Evolutionary conservation across 768 basidiomycete genomes (phyloP), one percentile per base, ranked within the genome.

Genomic region (Agaricus subrufescens): DNA sequence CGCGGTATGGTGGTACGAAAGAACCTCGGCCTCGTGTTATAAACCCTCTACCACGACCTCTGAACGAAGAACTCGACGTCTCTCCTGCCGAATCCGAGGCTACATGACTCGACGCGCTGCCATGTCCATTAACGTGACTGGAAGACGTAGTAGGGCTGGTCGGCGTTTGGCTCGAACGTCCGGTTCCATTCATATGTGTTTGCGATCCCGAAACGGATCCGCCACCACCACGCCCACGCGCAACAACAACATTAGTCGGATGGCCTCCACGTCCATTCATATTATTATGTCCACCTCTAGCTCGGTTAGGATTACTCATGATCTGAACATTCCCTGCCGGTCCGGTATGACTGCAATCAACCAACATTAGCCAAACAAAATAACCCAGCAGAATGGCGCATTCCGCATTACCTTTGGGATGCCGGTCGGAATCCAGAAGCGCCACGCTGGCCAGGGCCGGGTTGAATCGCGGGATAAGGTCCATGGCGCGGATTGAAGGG

Each of bases 231-330:
- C 38, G 48, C 23, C 48, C 49, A 45, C 50, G 50, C n/a, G 50
- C 25, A 30, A 56, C 37, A 34, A 50, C 37, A 53, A 61, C 58
- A 27, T 60, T 54, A 10, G 60, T 46, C 44, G 57, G 60, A 44
- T 54, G 54, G 0, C 67, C 68, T 15, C 71, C 73, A 37, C 73
- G 71, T 27, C 66, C 71, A 61, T 75, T 70, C 5, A 60, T 59
- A 34, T 34, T 7, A 52, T 61, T 7, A 52, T 61, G 58, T 1
- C 64, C 66, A 4, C 72, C 72, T 30, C 66, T 64, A 25, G 71
- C 78, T 52, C 82, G 75, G 66, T 87, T 85, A 0, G 91, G 91
- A 63, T 93, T 92, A 12, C 80, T 68, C 86, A 91, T 88, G 54
- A 92, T 91, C 34, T 82, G 79, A 14, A 91, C 75, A 4, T 80